phyloP scores from a whole-genome alignment of 495 filamentous ascomycete genomes.

The Viridothelium virens region DNA sequence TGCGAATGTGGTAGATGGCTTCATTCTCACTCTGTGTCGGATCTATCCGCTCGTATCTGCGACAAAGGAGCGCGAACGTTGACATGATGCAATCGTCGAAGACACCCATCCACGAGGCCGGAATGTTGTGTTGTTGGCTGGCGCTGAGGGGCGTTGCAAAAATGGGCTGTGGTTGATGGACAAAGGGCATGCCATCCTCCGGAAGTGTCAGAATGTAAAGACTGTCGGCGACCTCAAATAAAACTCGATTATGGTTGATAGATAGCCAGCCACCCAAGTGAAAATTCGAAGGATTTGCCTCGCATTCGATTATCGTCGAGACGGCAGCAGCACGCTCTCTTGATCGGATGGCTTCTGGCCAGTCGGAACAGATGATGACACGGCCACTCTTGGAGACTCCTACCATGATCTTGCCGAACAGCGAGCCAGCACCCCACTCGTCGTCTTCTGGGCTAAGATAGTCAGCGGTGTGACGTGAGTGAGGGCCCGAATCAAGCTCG shows the following conservation, averaged over 20 bases:
- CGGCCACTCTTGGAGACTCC: conserved; percentile 19
- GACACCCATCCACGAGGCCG: conserved; percentile 22
- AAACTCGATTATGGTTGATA: conserved; percentile 16
- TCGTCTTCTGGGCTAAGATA: conserved; percentile 12
- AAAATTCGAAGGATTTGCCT: conserved; percentile 16
- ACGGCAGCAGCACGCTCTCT: conserved; percentile 1
- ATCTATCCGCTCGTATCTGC: not conserved
- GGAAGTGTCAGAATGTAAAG: conserved; percentile 21
- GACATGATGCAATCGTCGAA: conserved; percentile 26
- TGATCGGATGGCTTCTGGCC: conserved; percentile 11
- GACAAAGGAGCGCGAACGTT: conserved; percentile 14
- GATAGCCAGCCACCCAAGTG: conserved; percentile 23
- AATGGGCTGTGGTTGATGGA: conserved; percentile 6
- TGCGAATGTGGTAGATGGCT: not conserved
- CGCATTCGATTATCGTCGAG: conserved; percentile 18
- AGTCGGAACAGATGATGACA: conserved; percentile 21
- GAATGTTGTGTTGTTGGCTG: conserved; percentile 10
- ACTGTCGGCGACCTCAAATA: conserved; percentile 18
- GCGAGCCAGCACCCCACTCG: conserved; percentile 24
- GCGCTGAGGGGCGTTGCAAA: conserved; percentile 12
- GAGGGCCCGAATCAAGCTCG: conserved; percentile 11
- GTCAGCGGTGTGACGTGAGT: not conserved
- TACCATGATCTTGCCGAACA: conserved; percentile 19
- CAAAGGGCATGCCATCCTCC: conserved; percentile 15
- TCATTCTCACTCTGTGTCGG: not conserved